Percentiles rank a stretch among this genome's conserved stretches.
These are phyloP conservation scores for Hypoxylon intermedium DNA, from an alignment of 495 filamentous ascomycete species.

Conservation along the genomic window DNA sequence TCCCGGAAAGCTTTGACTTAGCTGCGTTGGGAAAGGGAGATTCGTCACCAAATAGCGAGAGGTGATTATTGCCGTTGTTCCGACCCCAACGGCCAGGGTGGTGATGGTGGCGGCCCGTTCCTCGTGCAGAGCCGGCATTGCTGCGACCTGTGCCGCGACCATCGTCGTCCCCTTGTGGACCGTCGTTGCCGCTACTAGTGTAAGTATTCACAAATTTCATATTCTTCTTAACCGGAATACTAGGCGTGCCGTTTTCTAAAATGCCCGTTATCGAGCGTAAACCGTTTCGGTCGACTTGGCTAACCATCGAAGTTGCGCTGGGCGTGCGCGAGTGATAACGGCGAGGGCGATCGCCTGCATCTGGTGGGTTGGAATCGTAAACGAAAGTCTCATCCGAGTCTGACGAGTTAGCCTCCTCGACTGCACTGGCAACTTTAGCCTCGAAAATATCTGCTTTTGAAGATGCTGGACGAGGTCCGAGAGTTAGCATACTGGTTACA, in stretches of 20 bases:
- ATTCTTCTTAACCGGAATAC: slow-evolving; percentile 80
- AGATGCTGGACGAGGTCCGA: slow-evolving; percentile 66
- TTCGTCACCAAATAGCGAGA: slow-evolving; percentile 78
- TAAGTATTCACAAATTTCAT: slow-evolving; percentile 98
- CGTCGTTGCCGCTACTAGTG: slow-evolving; percentile 66
- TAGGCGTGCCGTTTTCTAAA: slow-evolving; percentile 70
- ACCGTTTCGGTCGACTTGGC: slow-evolving; percentile 74
- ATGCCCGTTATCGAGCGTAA: slow-evolving; percentile 65
- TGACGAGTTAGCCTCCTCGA: slow-evolving; percentile 89
- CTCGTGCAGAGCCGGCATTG: slow-evolving; percentile 67
- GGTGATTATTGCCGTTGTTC: slow-evolving; percentile 66
- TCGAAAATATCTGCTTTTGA: slow-evolving; percentile 99
- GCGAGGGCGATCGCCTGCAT: slow-evolving; percentile 74
- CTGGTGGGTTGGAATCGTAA: slow-evolving; percentile 97
- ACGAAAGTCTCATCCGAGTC: slow-evolving; percentile 99
- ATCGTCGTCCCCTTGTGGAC: slow-evolving; percentile 66
- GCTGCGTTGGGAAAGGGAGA: slow-evolving; percentile 64
- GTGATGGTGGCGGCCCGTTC: slow-evolving; percentile 75
- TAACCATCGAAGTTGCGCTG: slow-evolving; percentile 89
- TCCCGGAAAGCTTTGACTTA: slow-evolving; percentile 47
- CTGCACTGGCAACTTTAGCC: slow-evolving; percentile 91
- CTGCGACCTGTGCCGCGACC: slow-evolving; percentile 65
- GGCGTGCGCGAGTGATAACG: slow-evolving; percentile 94
- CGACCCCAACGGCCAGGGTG: slow-evolving; percentile 73
- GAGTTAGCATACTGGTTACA: slow-evolving; percentile 61